Evolutionary conservation across 2,329 filamentous ascomycete genomes (phyloP), one percentile per base, ranked within the genome.

Genomic region (Davidsoniella eucalypti): DNA sequence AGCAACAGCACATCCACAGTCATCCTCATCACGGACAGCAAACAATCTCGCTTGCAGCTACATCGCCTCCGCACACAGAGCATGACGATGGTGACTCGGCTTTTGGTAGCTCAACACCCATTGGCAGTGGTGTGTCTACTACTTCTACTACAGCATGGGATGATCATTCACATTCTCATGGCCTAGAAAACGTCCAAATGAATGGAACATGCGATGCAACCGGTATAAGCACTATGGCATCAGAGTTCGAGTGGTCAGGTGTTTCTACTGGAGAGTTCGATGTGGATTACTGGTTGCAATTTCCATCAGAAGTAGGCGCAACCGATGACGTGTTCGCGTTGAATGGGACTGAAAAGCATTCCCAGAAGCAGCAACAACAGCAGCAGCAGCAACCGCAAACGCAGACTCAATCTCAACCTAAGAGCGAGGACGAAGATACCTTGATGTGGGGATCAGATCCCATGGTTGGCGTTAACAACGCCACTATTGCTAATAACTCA

Each of bases 211-310:
- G 37, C 9, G 46, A 37, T 10, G 54, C 57, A 17, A 23, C 25
- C 5, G 65, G 64, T 26, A 4, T 33, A 9, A 33, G 12, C 12
- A 66, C 68, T 46, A 68, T 42, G 5, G 51, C 47, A 14, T 36
- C 69, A 43, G 69, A 70, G 47, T 72, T 75, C 51, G 72, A 75
- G 55, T 76, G 72, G 72, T 70, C 71, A 55, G 68, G 68, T 17
- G 63, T 73, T 3, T 64, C 70, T 14, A 70, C 67, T 5, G 69
- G 70, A 7, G 72, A 74, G 54, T 69, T 76, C 52, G 73, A 78
- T 50, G 72, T 76, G 49, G 72, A 76, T 52, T 72, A 76, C 56
- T 78, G 72, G 71, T 64, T 78, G 18, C 70, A 77, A 53, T 78
- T 75, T 54, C 73, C 72, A 5, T 66, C 67, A 1, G 73, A 75